Evolutionary conservation across 495 filamentous ascomycete species (phyloP), one percentile per base, ranked within the genome.

Genomic region (Trichoderma virens): DNA sequence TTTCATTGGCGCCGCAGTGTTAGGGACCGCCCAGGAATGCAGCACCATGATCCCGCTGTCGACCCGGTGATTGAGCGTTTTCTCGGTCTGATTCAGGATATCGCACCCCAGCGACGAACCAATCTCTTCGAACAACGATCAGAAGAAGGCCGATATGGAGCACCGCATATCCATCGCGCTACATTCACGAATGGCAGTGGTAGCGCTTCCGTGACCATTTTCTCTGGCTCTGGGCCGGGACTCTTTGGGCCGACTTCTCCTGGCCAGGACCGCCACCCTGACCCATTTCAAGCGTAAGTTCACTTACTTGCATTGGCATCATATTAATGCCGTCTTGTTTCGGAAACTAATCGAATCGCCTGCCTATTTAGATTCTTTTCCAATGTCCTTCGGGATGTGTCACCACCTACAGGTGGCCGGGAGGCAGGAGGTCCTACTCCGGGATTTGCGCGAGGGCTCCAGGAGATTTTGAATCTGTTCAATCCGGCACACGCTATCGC

Each of bases 401-500:
- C 34, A 28, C 61, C 61, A 3, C 61, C 62, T 2, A 62, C 65
- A 28, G 63, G 25, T 16, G 65, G 41, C 23, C 59, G 59, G 2
- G 62, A 59, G 20, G 39, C 60, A n/a, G 67, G 64, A 39, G 61
- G 67, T 41, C 62, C 65, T 18, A n/a, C 59, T 38, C 6, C 69
- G 67, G 5, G 70, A 2, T 70, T 80, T 7, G 65, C 65, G 13
- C 61, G 66, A 16, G 68, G 68, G 7, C 68, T 81, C 14, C 74
- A 74, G 20, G 73, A 79, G 20, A 66, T 80, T 16, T 67, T 90
- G 43, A 73, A 77, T 5, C 66, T 93, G 39, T 72, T 92, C 43
- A 85, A 85, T 66, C 78, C 87, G 34, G 76, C 75, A 23, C 73
- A 74, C 34, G 85, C 79, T 8, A 79, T 80, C 5, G 79, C 83